Conservation (phyloP, 2,329 filamentous ascomycete species). For the Shiraia bambusicola region DNA sequence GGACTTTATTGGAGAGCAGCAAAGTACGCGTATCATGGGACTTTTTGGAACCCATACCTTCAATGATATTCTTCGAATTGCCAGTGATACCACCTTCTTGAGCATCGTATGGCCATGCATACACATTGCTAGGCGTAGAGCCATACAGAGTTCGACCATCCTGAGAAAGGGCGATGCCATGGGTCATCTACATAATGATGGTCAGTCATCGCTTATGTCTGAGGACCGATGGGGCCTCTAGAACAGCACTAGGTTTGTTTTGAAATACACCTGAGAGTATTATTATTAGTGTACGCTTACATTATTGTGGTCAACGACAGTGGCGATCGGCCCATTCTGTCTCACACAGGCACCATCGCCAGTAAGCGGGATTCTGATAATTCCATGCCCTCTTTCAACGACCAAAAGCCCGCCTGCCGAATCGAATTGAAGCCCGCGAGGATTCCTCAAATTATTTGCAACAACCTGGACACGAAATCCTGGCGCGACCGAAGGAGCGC, state of each 20-base stretch:
- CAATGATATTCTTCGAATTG: constrained; percentile 56
- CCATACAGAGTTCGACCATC: constrained; percentile 55
- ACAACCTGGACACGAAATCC: constrained; percentile 50
- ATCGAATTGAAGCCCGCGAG: constrained; percentile 53
- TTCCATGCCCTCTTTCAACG: constrained; percentile 46
- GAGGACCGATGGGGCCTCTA: background rate
- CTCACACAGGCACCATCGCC: constrained; percentile 34
- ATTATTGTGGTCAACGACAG: constrained; percentile 28
- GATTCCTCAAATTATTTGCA: constrained; percentile 48
- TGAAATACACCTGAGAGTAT: background rate
- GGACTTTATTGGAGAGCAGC: constrained; percentile 57
- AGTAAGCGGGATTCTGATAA: constrained; percentile 43
- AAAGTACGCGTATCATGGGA: constrained; percentile 70
- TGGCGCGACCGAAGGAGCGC: constrained; percentile 45
- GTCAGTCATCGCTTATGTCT: constrained; percentile 2
- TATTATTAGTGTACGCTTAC: constrained; percentile 22
- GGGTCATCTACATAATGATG: constrained; percentile 49
- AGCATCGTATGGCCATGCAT: constrained; percentile 66
- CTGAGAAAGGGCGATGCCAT: constrained; percentile 53
- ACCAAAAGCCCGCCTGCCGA: constrained; percentile 52
- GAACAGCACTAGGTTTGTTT: background rate
- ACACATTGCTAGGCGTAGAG: constrained; percentile 61
- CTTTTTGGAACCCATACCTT: constrained; percentile 58
- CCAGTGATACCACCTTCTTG: constrained; percentile 49
- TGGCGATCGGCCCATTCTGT: constrained; percentile 21